These are phyloP conservation scores for Colletotrichum camelliae DNA, from an alignment of 2,329 filamentous ascomycete genomes.

Conservation along the genomic window DNA sequence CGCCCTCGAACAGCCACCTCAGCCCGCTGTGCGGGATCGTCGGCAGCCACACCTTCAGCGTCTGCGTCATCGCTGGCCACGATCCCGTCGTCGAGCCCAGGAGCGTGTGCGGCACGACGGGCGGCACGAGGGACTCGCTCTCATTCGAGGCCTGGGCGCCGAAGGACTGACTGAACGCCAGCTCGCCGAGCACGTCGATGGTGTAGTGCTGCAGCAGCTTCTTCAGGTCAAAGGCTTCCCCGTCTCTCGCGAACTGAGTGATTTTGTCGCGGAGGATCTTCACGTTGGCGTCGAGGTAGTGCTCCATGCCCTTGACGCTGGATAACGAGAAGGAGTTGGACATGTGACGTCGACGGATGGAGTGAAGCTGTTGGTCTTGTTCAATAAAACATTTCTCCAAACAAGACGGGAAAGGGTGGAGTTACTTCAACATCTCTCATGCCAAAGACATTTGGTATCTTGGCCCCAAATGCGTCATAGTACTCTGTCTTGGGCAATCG, in stretches of 20 bases:
- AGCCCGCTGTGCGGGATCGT: constrained; percentile 24
- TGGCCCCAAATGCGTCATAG: constrained; percentile 4
- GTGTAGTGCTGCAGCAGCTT: constrained; percentile 30
- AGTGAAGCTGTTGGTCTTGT: neutral
- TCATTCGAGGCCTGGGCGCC: constrained; percentile 31
- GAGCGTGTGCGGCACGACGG: constrained; percentile 36
- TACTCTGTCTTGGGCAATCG: constrained; percentile 8
- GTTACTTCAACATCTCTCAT: constrained; percentile 2
- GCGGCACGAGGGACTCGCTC: constrained; percentile 31
- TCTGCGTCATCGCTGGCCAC: constrained; percentile 29
- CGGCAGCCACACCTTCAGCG: constrained; percentile 31
- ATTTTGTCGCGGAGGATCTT: constrained; percentile 30
- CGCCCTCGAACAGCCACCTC: constrained; percentile 27
- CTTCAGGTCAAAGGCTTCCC: constrained; percentile 34
- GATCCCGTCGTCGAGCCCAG: constrained; percentile 33
- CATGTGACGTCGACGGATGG: neutral
- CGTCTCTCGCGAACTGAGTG: neutral
- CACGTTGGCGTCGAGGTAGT: constrained; percentile 35
- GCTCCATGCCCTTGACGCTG: constrained; percentile 39
- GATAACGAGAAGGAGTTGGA: constrained; percentile 3
- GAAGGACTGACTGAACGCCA: constrained; percentile 37
- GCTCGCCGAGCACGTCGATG: constrained; percentile 31
- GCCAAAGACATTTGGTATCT: neutral
- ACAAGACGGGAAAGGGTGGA: fast-evolving
- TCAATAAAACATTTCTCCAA: neutral